Base-by-base conservation (phyloP, 306 rosid species). In the Ziziphus jujuba region DNA sequence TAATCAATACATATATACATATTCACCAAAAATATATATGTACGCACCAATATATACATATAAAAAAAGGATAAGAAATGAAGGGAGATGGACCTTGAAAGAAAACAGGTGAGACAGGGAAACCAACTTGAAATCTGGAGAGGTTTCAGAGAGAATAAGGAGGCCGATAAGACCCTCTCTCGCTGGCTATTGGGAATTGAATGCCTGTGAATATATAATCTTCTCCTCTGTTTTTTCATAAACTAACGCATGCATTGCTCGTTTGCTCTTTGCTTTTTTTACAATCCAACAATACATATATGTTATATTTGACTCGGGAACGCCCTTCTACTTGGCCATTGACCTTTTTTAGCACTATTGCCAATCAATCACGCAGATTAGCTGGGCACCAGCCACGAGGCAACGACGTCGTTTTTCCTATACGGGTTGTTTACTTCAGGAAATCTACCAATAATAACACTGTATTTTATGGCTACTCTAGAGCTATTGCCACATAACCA, bases 71-170 rank as follows among this genome's bases (percentile, higher is more conserved):
- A 35, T 3, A 14, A 11, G 9, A 19, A 19, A 44, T 9, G 28
- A 16, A 63, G 34, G 31, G 38, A 55, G 54, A 72, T 44, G 62
- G 22, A 72, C 63, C 40, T 54, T 55, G 50, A 28, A 28, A 25
- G 31, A 56, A 38, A 8, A 54, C 38, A 21, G 12, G 33, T 20
- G 40, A 36, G 21, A 59, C 21, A 65, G 50, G 50, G 22, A 44
- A 55, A 25, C 54, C 61, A 12, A 19, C 33, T 34, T 16, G 22
- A n/a, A 59, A 47, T 59, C 35, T 48, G 28, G 34, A 21, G 45
- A 44, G 14, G 24, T 31, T 69, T 58, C 33, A 34, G 65, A 40
- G 16, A 49, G 44, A 59, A 47, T 6, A 28, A 28, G 33, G 33
- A 28, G 33, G 4, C 33, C 33, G 33, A 49, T 11, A 2, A 49